Conservation (phyloP, 1,284 basidiomycete species). For the Pascua sp. region DNA sequence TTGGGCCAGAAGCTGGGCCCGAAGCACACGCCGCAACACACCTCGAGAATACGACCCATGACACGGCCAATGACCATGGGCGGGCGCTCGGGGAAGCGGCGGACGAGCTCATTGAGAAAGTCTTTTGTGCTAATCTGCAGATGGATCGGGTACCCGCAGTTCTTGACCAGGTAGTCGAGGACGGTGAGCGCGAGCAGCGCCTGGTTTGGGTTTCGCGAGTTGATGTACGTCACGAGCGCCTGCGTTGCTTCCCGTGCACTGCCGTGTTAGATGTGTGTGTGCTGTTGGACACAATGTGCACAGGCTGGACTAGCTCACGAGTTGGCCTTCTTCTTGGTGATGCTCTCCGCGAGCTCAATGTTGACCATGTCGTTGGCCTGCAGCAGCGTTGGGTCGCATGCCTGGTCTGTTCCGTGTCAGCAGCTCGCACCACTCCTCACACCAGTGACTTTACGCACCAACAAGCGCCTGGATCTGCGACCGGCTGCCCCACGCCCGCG, state of each 20-base stretch:
- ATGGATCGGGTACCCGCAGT: slow-evolving; percentile 94
- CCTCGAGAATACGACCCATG: slow-evolving; percentile 89
- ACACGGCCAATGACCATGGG: slow-evolving; percentile 91
- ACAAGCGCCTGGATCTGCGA: slow-evolving; percentile 47
- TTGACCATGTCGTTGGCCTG: slow-evolving; percentile 90
- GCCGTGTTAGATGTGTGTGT: not conserved
- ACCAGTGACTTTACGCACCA: slow-evolving; percentile 28
- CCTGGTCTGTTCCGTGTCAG: slow-evolving; percentile 55
- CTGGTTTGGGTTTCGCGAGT: slow-evolving; percentile 46
- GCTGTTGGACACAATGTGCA: too few species aligned
- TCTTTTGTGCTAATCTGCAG: slow-evolving; percentile 98
- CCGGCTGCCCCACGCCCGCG: too few species aligned
- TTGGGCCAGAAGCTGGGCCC: not conserved
- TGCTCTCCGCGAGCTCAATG: slow-evolving; percentile 87
- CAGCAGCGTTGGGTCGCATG: slow-evolving; percentile 79
- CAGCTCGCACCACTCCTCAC: not conserved
- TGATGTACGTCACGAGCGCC: slow-evolving; percentile 51
- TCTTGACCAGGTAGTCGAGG: slow-evolving; percentile 89
- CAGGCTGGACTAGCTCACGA: slow-evolving; percentile 58
- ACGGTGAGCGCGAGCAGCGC: slow-evolving; percentile 52
- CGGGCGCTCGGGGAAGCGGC: slow-evolving; percentile 94
- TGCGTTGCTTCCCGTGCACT: slow-evolving; percentile 51
- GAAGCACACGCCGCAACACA: too few species aligned
- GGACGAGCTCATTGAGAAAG: slow-evolving; percentile 96
- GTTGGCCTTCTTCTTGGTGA: slow-evolving; percentile 96